Evolutionary conservation across 768 basidiomycete genomes (phyloP), one percentile per base, ranked within the genome.

Genomic region (Ramaria sp.): DNA sequence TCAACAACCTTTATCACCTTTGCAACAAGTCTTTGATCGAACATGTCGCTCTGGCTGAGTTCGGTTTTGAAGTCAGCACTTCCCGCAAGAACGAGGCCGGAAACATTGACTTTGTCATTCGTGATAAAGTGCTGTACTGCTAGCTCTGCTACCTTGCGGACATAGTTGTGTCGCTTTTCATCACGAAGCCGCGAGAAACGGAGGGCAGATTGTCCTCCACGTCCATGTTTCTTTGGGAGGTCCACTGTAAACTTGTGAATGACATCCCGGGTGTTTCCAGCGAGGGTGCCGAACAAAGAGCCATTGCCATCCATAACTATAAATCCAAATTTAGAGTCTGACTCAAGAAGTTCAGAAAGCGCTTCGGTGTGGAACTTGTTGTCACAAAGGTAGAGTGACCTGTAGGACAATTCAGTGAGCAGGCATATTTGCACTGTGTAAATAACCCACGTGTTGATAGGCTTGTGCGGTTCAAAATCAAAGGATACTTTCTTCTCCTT

Each of bases 241-340:
- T 98, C 96, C 66, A 99, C 96, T 18, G 91, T 91, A 74, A 98
- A 97, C 70, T 98, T 98, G 74, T 99, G 96, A 55, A 95, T 77
- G 50, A 99, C 82, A 61, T 97, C 94, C 59, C 96, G 91, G 18
- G 96, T 95, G 70, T 98, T 98, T 47, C 96, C 96, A 0, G 95
- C 82, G 54, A 99, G 81, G 3, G 87, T 88, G 56, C 96, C 96
- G 62, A 97, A 98, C 34, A 99, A 83, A 5, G 92, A 88, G 36
- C 95, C 95, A 69, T 96, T 97, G 74, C 92, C 90, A 64, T 96
- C 95, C 95, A 98, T 98, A 65, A 98, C 91, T 68, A 99, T 96
- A 77, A 99, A 99, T 27, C 93, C 96, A 68, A 98, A 99, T 65
- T 90, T 88, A 60, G 89, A 88, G 68, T 99, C 96, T 18, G 89